phyloP scores from a whole-genome alignment of 78 protist species.

The Isochrysis galbana region DNA sequence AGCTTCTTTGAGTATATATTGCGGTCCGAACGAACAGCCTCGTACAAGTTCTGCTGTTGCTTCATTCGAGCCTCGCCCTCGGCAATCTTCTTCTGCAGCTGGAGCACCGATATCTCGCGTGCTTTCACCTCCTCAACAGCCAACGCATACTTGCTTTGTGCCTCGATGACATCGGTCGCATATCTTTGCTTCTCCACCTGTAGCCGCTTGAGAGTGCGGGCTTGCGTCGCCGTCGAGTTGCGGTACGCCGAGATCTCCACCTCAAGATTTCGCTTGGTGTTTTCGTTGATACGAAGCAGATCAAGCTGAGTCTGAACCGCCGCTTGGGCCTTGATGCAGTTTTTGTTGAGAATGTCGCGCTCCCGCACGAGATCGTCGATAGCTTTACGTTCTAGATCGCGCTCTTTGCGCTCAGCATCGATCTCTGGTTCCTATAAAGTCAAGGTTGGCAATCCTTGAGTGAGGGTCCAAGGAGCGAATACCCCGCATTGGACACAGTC shows the following conservation, averaged over 20 bases:
- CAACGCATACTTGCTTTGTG: not conserved
- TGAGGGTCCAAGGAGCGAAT: too few species aligned
- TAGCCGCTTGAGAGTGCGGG: not conserved
- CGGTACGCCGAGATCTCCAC: not conserved
- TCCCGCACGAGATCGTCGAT: constrained; percentile 49
- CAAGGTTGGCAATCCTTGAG: too few species aligned
- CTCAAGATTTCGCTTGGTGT: constrained; percentile 44
- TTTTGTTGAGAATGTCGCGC: constrained; percentile 58
- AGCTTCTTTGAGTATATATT: constrained; percentile 80
- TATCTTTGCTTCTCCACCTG: not conserved
- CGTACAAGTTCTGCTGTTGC: constrained; percentile 83
- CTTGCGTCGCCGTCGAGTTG: not conserved
- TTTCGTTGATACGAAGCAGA: constrained; percentile 25
- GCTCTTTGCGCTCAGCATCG: not conserved
- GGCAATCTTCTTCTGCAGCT: not conserved
- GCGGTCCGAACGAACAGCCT: constrained; percentile 84
- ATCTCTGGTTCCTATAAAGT: constrained; percentile 32
- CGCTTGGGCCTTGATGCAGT: not conserved
- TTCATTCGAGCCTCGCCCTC: constrained; percentile 44
- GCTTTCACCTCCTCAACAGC: not conserved
- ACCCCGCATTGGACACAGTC: too few species aligned
- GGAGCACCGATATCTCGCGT: not conserved
- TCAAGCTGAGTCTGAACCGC: constrained; percentile 25
- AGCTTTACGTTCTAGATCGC: constrained; percentile 18
- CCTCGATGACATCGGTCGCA: not conserved